Conservation (phyloP, 2,329 filamentous ascomycete species). For the Mycosphaerella sp. region DNA sequence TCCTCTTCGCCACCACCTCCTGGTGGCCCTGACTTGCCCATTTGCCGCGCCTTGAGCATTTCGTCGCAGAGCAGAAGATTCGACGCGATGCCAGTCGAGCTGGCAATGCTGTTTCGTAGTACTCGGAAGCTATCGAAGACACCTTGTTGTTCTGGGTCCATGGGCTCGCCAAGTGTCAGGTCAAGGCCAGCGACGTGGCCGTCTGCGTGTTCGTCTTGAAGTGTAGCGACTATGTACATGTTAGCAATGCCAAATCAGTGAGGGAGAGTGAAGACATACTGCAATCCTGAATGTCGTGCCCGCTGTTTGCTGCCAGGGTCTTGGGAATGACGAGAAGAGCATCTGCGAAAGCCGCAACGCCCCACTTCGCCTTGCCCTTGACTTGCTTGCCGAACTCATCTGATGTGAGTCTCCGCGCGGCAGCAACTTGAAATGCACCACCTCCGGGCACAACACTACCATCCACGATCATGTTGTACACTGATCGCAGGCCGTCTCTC, state of each 20-base stretch:
- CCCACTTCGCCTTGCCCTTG: slow-evolving; percentile 97
- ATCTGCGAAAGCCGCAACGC: slow-evolving; percentile 90
- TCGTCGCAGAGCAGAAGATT: slow-evolving; percentile 95
- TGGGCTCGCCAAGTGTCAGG: slow-evolving; percentile 77
- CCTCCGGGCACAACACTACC: slow-evolving; percentile 89
- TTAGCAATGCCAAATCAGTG: slow-evolving; percentile 11
- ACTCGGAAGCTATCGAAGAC: slow-evolving; percentile 97
- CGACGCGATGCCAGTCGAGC: slow-evolving; percentile 87
- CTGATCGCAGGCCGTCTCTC: slow-evolving; percentile 85
- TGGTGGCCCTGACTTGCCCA: slow-evolving; percentile 49
- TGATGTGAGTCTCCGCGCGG: slow-evolving; percentile 77
- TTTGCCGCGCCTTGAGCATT: slow-evolving; percentile 94
- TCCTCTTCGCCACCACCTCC: slow-evolving; percentile 26
- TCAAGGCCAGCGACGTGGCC: slow-evolving; percentile 84
- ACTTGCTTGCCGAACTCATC: slow-evolving; percentile 82
- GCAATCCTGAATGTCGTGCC: slow-evolving; percentile 93
- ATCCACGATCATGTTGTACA: slow-evolving; percentile 99
- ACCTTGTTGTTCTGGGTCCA: slow-evolving; percentile 89
- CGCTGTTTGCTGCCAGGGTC: slow-evolving; percentile 90
- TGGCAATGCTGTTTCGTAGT: slow-evolving; percentile 85
- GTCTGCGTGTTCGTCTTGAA: slow-evolving; percentile 80
- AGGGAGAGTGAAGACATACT: slow-evolving; percentile 50
- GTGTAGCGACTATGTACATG: slow-evolving; percentile 59
- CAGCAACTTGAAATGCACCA: slow-evolving; percentile 93
- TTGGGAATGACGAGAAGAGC: slow-evolving; percentile 94